Evolutionary conservation across 441 rosid genomes (phyloP), one percentile per base, ranked within the genome.

Genomic region (Populus hybrid): DNA sequence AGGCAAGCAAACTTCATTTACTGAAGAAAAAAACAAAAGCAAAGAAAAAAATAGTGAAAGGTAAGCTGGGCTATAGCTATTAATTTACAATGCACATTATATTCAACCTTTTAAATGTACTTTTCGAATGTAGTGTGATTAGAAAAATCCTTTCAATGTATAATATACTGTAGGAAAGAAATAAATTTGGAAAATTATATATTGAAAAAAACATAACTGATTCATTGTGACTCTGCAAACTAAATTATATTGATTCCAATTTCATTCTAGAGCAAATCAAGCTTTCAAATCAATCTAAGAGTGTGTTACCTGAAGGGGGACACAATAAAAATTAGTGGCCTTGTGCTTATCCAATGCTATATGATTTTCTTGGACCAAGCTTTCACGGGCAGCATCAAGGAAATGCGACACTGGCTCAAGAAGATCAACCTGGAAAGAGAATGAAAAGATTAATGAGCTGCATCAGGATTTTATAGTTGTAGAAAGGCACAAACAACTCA

Each of bases 351-450:
- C 94, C 6, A 88, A 83, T 0, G 83, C 90, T n/a, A 77, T 42
- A 74, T 68, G 71, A 82, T 82, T 83, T 83, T 83, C 88, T 74
- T 87, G 81, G 67, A 86, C 84, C 90, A 96, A 83, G 78, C 85
- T 92, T 76, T 90, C 91, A 69, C 91, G 92, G 14, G 99, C 98
- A 63, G 93, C 91, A 82, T 93, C 94, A 20, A 96, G 75, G 78
- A 94, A 96, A 83, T 94, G 98, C 1, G 91, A 84, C 35, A 93
- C 97, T 9, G 99, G 99, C 87, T 96, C 99, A 77, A 94, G 95
- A 75, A 94, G 98, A 88, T 96, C 98, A 83, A 96, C 97, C 98
- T 95, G 82, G 42, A 76, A 18, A 63, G 56, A 33, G 7, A 74
- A 68, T 56, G 64, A 26, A 4, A 50, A 59, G 38, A n/a, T 59